phyloP scores from a whole-genome alignment of 2,329 filamentous ascomycete species.

The Alternaria conjuncta region DNA sequence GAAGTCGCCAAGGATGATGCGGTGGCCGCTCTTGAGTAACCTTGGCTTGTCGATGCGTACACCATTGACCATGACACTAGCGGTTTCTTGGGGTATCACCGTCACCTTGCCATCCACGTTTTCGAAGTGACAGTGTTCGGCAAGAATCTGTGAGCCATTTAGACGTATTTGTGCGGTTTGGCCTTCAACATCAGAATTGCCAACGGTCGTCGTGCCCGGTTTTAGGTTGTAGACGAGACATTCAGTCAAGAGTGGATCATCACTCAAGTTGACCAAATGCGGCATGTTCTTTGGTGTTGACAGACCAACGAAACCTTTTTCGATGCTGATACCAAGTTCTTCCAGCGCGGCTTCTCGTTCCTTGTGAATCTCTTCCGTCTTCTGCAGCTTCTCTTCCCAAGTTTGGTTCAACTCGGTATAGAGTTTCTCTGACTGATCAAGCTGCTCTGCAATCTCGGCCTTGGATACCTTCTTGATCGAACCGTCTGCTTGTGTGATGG shows the following conservation, averaged over 20 bases:
- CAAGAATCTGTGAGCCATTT: slow-evolving; percentile 90
- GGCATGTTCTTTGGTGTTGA: slow-evolving; percentile 99
- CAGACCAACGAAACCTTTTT: slow-evolving; percentile 95
- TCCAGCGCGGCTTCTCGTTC: slow-evolving; percentile 94
- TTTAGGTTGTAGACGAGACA: slow-evolving; percentile 98
- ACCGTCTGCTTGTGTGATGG: slow-evolving; percentile 86
- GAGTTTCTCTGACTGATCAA: slow-evolving; percentile 95
- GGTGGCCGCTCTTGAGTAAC: slow-evolving; percentile 86
- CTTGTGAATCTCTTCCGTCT: slow-evolving; percentile 97
- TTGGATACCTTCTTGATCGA: slow-evolving; percentile 94
- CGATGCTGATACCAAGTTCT: slow-evolving; percentile 97
- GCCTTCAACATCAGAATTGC: slow-evolving; percentile 86
- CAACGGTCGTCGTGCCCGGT: slow-evolving; percentile 90
- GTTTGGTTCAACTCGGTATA: slow-evolving; percentile 97
- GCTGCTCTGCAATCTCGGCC: slow-evolving; percentile 95
- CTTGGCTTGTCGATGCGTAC: slow-evolving; percentile 85
- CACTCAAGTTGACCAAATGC: slow-evolving; percentile 93
- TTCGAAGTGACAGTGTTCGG: slow-evolving; percentile 93
- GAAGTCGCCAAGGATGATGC: slow-evolving; percentile 95
- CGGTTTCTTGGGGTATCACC: slow-evolving; percentile 85
- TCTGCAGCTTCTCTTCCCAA: slow-evolving; percentile 94
- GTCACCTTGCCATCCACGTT: slow-evolving; percentile 94
- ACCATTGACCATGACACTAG: slow-evolving; percentile 97
- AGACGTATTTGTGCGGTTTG: slow-evolving; percentile 83
- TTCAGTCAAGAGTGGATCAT: slow-evolving; percentile 83